Conservation (phyloP, 257 asterid species). For the Rehmannia glutinosa region DNA sequence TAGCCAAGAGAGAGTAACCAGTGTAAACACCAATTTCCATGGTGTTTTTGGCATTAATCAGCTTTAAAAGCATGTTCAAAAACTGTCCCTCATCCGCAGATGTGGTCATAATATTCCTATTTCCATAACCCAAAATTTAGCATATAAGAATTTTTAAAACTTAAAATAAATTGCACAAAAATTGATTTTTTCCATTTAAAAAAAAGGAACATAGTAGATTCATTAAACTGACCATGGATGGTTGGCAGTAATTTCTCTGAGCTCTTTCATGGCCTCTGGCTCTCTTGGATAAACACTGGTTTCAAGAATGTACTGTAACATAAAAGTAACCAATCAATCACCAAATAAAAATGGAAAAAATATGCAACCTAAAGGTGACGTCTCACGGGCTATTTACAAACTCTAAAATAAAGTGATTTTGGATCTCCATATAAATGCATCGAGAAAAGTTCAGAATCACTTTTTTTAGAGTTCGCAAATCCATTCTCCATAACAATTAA, state of each 20-base stretch:
- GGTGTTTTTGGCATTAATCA: conserved; percentile 84
- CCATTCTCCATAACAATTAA: too few species aligned
- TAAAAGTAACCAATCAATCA: neutral
- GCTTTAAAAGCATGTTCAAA: conserved; percentile 74
- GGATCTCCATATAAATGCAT: too few species aligned
- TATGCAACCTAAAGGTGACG: too few species aligned
- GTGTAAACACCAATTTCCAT: conserved; percentile 95
- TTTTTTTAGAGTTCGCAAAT: too few species aligned
- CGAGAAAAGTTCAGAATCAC: too few species aligned
- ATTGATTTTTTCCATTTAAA: neutral
- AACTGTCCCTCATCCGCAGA: conserved; percentile 93
- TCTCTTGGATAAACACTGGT: conserved; percentile 89
- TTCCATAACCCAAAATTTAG: neutral
- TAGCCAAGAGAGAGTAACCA: conserved; percentile 84
- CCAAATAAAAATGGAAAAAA: neutral
- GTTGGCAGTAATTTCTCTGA: conserved; percentile 79
- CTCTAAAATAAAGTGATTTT: too few species aligned
- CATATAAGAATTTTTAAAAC: too few species aligned
- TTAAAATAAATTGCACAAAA: neutral
- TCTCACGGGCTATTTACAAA: too few species aligned
- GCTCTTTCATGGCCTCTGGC: conserved; percentile 89
- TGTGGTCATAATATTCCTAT: conserved; percentile 83
- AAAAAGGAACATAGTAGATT: neutral
- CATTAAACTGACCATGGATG: conserved; percentile 68
- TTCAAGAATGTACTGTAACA: conserved; percentile 67